These are phyloP conservation scores for Ustilago loliicola DNA, from an alignment of 1,284 basidiomycete genomes.

Conservation along the genomic window DNA sequence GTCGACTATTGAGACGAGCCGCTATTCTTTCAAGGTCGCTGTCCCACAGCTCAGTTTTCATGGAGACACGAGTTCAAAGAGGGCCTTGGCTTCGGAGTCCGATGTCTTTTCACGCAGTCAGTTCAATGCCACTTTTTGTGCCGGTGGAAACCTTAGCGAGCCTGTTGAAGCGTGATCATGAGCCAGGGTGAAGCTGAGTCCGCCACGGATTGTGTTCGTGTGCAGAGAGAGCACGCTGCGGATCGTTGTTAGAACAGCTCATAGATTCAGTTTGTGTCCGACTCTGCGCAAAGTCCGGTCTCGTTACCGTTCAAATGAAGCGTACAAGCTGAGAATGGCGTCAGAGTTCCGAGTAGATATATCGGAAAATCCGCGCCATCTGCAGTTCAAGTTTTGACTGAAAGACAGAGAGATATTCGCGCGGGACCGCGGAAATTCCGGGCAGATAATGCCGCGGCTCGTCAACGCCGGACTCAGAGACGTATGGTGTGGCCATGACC, in stretches of 20 bases:
- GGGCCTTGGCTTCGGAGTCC: background rate
- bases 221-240: no score
- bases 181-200: background rate
- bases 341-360: background rate
- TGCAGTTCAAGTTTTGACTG: background rate
- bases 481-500: no score
- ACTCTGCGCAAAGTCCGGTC: no score
- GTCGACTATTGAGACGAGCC: background rate
- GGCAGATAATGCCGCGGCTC: conserved; percentile 8
- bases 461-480: no score
- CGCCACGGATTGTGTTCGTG: no score
- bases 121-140: background rate
- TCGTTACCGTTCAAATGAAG: no score
- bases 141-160: background rate
- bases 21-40: background rate
- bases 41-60: background rate
- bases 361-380: conserved; percentile 13
- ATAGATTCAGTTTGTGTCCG: no score
- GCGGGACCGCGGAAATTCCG: conserved; percentile 30
- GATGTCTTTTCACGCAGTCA: background rate
- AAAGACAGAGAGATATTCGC: conserved; percentile 10
- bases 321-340: background rate
- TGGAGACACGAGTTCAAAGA: background rate
- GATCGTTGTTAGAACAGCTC: no score
- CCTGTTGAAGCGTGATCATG: background rate